These are phyloP conservation scores for Celoporthe dispersa DNA, from an alignment of 2,329 filamentous ascomycete genomes.

Conservation along the genomic window DNA sequence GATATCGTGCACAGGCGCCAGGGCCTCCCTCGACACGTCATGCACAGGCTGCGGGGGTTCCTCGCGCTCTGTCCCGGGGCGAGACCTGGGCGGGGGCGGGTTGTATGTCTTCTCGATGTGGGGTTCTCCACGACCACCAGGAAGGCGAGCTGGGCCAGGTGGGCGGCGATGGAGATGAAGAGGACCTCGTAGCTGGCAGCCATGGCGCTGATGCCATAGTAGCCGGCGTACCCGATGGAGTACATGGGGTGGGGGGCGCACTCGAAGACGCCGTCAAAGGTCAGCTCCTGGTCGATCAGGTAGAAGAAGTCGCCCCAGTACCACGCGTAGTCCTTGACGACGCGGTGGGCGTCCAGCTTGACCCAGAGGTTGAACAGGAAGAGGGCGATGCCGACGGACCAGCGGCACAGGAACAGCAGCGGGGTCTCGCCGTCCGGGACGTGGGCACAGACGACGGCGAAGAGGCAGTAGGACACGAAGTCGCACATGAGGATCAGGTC, in stretches of 20 bases:
- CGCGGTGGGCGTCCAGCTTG: constrained; percentile 94
- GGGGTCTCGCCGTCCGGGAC: constrained; percentile 74
- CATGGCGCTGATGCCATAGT: constrained; percentile 98
- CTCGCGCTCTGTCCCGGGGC: constrained; percentile 39
- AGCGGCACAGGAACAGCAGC: constrained; percentile 72
- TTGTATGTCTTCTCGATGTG: constrained; percentile 99
- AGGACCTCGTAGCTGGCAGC: constrained; percentile 96
- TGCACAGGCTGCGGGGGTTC: constrained; percentile 36
- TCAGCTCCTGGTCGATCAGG: constrained; percentile 95
- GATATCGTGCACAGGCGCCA: constrained; percentile 78
- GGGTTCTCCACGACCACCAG: constrained; percentile 88
- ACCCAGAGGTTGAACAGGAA: constrained; percentile 98
- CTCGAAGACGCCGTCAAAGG: constrained; percentile 98
- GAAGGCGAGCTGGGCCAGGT: constrained; percentile 93
- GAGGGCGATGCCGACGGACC: constrained; percentile 76
- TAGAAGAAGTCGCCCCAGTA: constrained; percentile 99
- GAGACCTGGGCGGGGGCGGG: constrained; percentile 75
- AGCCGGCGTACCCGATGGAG: constrained; percentile 95
- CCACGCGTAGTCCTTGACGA: constrained; percentile 99
- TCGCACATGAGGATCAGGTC: constrained; percentile 99
- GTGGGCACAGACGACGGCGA: constrained; percentile 85
- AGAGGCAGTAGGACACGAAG: constrained; percentile 95
- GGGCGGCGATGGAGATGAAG: constrained; percentile 93
- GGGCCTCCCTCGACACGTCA: constrained; percentile 40
- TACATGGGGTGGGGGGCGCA: constrained; percentile 99